Conservation (phyloP, 768 basidiomycete species). For the Leccinum boreale region DNA sequence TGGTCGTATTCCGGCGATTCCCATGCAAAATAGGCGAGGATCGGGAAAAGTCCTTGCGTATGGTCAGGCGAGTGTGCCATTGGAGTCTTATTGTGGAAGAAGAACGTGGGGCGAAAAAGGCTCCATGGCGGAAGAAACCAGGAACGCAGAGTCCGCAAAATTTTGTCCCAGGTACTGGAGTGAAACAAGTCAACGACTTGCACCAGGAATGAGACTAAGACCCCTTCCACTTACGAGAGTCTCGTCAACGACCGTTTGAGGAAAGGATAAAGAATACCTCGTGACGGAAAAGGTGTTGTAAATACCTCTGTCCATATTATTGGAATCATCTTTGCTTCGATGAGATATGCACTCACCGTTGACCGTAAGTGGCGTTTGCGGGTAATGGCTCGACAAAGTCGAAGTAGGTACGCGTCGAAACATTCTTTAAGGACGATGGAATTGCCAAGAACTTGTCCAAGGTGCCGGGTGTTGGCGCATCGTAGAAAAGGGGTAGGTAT, state of each 20-base stretch:
- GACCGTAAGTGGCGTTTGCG: neutral
- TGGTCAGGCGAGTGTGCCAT: conserved; percentile 40
- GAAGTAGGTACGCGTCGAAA: conserved; percentile 6
- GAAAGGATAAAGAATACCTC: conserved; percentile 3
- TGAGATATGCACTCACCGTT: neutral
- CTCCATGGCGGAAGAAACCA: too few relatives aligned
- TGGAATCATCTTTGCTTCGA: neutral
- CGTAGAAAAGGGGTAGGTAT: neutral
- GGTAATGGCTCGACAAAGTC: conserved; percentile 4
- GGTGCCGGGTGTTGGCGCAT: neutral
- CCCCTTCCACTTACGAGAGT: neutral
- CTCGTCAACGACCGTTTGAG: conserved; percentile 12
- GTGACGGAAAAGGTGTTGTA: neutral
- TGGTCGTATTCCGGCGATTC: neutral
- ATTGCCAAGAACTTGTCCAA: neutral
- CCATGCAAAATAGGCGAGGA: conserved; percentile 31
- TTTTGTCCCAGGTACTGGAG: too few relatives aligned
- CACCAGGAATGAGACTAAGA: too few relatives aligned
- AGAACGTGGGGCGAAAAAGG: too few relatives aligned
- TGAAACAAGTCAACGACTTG: too few relatives aligned
- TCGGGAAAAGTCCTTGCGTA: conserved; percentile 22
- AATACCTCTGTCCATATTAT: neutral
- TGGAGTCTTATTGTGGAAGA: too few relatives aligned
- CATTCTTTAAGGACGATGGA: neutral
- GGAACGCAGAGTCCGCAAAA: too few relatives aligned